Base-by-base conservation (phyloP, 306 rosid genomes). In the Lupinus albus region DNA sequence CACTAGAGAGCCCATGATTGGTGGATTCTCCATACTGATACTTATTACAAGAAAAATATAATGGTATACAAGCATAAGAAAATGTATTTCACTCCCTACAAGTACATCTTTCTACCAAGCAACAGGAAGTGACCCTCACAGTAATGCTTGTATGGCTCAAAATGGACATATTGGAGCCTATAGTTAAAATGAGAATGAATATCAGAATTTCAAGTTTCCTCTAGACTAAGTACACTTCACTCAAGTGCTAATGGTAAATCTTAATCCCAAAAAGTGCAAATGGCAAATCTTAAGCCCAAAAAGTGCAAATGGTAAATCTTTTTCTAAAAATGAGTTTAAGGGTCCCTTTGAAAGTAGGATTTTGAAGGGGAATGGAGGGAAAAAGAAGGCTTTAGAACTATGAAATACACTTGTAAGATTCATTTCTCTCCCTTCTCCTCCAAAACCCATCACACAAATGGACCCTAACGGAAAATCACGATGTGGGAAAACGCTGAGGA, bases 171-270 rank as follows among this genome's bases (percentile, higher is more conserved):
- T 11, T 38, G 8, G 12, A 56, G 11, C 48, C 16, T 36, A 36
- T n/a, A 55, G 44, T 7, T 18, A 48, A 28, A 61, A 67, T 66
- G 67, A 20, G 35, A 57, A 68, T 66, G 14, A 50, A 52, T 17
- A 6, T 13, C 39, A n/a, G 15, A 38, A 53, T 15, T 67, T 67
- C 11, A 55, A 48, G 36, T 25, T 30, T 8, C 25, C 57, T 35
- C 25, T 11, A 20, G 6, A 69, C 4, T 8, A 63, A 11, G 45
- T 9, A 16, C 11, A 3, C 47, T 14, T 46, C 2, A 58, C 4
- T 3, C 4, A 4, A 25, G 30, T 25, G 30, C 30, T 25, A 25
- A 25, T 20, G 20, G 42, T 32, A 16, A 21, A 14, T 32, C 69
- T 42, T 12, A 41, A 28, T 35, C 25, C 54, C 15, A 1, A 32